Conservation (phyloP, 1,139 yeast species). For the Debaryomyces udenii region DNA sequence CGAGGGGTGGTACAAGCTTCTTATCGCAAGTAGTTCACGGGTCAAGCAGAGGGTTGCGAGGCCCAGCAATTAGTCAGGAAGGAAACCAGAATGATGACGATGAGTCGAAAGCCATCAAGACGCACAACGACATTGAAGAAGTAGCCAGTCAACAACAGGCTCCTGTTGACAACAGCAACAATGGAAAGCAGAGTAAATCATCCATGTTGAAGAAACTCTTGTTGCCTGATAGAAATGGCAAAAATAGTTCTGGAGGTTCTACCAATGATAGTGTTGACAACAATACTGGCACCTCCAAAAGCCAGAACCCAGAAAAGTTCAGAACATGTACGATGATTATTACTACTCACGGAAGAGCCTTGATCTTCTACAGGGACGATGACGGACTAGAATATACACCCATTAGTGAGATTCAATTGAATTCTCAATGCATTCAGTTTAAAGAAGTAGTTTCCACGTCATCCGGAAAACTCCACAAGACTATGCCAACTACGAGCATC, state of each 20-base stretch:
- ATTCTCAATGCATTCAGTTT: conserved; percentile 51
- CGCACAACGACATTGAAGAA: conserved; percentile 29
- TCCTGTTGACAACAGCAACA: background rate
- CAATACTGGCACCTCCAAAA: background rate
- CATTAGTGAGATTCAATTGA: conserved; percentile 51
- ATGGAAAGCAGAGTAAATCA: conserved; percentile 8
- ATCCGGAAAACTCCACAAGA: conserved; percentile 31
- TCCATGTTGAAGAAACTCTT: conserved; percentile 37
- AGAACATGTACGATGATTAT: conserved; percentile 51
- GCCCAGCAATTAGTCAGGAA: conserved; percentile 14
- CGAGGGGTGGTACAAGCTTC: conserved; percentile 34
- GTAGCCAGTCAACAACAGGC: conserved; percentile 12
- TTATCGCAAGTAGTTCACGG: conserved; percentile 63
- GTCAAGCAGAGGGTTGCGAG: conserved; percentile 34
- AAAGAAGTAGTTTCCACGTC: conserved; percentile 52
- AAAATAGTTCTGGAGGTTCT: conserved; percentile 12
- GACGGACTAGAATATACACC: conserved; percentile 37
- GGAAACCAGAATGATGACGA: conserved; percentile 18
- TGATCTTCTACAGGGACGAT: conserved; percentile 47
- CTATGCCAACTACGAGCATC: conserved; percentile 45
- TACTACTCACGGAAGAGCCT: conserved; percentile 59
- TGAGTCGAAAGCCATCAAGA: conserved; percentile 36
- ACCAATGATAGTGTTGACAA: background rate
- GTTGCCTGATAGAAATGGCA: conserved; percentile 19
- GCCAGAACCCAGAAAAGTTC: conserved; percentile 35